Percentiles rank a stretch among this genome's conserved stretches.
Conservation (phyloP, 345 rosid genomes). For the Salix arbutifolia region DNA sequence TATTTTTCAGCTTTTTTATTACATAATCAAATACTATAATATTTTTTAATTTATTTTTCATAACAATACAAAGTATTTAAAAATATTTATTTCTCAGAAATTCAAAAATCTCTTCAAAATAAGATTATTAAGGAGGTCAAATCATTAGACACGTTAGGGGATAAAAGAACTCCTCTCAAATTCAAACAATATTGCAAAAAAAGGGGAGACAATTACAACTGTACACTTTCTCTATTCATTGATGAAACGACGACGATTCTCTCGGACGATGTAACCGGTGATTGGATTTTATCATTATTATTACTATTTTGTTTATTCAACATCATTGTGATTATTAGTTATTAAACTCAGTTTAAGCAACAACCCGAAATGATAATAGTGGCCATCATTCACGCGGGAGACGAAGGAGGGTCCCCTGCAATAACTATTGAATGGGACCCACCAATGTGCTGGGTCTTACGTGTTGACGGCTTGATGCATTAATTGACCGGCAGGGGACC, state of each 20-base stretch:
- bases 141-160: no score
- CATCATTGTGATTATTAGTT: not conserved
- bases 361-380: not conserved
- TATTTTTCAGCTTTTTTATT: no score
- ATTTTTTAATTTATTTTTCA: no score
- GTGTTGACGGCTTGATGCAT: constrained; percentile 5
- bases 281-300: not conserved
- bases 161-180: no score
- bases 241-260: not conserved
- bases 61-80: no score
- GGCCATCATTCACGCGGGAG: not conserved
- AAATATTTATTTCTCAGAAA: no score
- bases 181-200: no score
- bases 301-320: not conserved
- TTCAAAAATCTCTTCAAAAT: no score
- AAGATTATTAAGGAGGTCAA: no score
- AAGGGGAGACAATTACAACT: not conserved
- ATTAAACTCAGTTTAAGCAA: not conserved
- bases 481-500: not conserved
- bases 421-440: not conserved
- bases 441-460: not conserved
- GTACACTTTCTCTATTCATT: not conserved
- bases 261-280: not conserved
- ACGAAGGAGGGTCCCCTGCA: not conserved
- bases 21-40: no score